A percentile compares a stretch with the other conserved stretches of the same genome.
These are phyloP conservation scores for bread wheat (Triticum aestivum) DNA, from an alignment of 176 grass and related monocot species.

Conservation along the genomic window IWGSC_CS_RefSeq_v2.1 NC_057799.1:7400804-7401303, in stretches of 20 bases:
- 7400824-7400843: no score
- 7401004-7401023: neutral
- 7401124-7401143: neutral
- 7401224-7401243: neutral
- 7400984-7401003: no score
- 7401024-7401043: neutral
- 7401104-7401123: neutral
- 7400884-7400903: no score
- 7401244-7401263: neutral
- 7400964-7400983: no score
- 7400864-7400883: no score
- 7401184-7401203: neutral
- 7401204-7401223: neutral
- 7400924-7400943: no score
- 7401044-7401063: neutral
- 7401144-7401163: neutral
- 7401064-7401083: neutral
- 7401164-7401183: neutral
- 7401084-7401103: neutral
- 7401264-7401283: neutral
- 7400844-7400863: no score
- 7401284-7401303: neutral
- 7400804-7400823: no score
- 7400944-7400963: no score
- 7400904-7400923: no score